Evolutionary conservation across 2,329 filamentous ascomycete genomes (phyloP), one percentile per base, ranked within the genome.

Genomic region (Colletotrichum sp.): DNA sequence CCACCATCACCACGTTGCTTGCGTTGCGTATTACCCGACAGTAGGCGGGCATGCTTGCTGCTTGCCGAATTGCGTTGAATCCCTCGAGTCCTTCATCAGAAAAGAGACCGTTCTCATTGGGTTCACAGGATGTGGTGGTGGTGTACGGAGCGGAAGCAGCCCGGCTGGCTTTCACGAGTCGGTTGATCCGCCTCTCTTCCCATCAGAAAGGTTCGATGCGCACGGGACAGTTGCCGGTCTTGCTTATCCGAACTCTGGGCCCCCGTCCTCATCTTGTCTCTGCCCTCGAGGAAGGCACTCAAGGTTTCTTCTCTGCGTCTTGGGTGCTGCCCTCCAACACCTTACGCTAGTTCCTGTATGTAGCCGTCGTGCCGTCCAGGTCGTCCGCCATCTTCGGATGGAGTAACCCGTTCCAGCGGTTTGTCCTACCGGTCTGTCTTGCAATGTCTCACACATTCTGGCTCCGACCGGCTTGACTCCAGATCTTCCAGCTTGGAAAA

Each of bases 161-260:
- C 68, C 52, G 72, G 71, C 32, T 43, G 65, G 16, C 69, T 56
- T 28, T 36, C n/a, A 28, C 26, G n/a, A 52, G 66, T 59, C 21
- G 68, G 72, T 58, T 71, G 36, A 66, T 66, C 61, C 36, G 32
- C 55, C 12, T 24, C 18, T 28, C 55, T 71, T 66, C 24, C 55
- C 62, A 38, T 38, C 55, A 67, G 21, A 38, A 73, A 58, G 48
- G 62, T 59, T 72, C 43, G 58, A 62, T 24, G 36, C 69, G 73
- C 73, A 72, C 72, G 52, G 63, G 69, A 68, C 62, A 52, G 56
- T 32, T n/a, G 38, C 69, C 69, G 73, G 63, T 73, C 63, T 66
- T 73, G 36, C 64, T 73, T 73, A 66, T 64, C 69, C 73, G 69
- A 75, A 74, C 72, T 61, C 70, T 24, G 70, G 59, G 38, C 26